Conservation (phyloP, 2,329 filamentous ascomycete genomes). For the Grosmannia huntii region DNA sequence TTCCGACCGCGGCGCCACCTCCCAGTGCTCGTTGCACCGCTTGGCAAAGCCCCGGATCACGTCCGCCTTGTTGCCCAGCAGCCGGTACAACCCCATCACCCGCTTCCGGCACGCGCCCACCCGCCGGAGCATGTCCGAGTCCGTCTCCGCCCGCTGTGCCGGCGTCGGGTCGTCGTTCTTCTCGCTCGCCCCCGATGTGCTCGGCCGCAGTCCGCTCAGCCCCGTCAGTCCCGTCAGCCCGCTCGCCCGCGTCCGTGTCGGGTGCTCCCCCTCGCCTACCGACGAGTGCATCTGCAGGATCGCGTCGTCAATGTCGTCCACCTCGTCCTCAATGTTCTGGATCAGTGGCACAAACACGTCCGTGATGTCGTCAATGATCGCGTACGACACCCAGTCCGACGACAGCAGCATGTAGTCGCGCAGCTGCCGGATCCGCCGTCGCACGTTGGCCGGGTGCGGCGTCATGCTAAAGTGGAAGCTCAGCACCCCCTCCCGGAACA, state of each 20-base stretch:
- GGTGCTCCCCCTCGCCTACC: not conserved
- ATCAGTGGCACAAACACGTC: conserved; percentile 92
- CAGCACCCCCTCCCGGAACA: conserved; percentile 89
- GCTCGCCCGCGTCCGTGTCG: not conserved
- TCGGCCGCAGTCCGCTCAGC: not conserved
- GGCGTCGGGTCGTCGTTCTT: conserved; percentile 27
- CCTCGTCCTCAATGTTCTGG: conserved; percentile 85
- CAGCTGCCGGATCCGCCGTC: conserved; percentile 81
- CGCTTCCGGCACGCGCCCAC: conserved; percentile 93
- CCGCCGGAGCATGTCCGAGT: conserved; percentile 63
- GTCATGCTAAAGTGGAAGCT: conserved; percentile 97
- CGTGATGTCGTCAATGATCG: conserved; percentile 95
- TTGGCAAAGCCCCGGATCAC: conserved; percentile 99
- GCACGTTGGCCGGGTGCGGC: conserved; percentile 91
- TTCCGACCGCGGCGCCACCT: conserved; percentile 85
- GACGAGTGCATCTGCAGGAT: conserved; percentile 71
- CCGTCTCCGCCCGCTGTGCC: conserved; percentile 8
- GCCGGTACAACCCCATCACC: conserved; percentile 87
- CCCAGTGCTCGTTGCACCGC: conserved; percentile 95
- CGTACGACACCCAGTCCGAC: conserved; percentile 97
- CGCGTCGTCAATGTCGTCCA: conserved; percentile 89
- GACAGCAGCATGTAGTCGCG: conserved; percentile 87
- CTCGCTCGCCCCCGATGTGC: conserved; percentile 8
- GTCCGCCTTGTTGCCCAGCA: conserved; percentile 94
- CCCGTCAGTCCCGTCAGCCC: not conserved